Evolutionary conservation across 805 yeast genomes (phyloP), one percentile per base, ranked within the genome.

Genomic region (Wickerhamiella australiensis): DNA sequence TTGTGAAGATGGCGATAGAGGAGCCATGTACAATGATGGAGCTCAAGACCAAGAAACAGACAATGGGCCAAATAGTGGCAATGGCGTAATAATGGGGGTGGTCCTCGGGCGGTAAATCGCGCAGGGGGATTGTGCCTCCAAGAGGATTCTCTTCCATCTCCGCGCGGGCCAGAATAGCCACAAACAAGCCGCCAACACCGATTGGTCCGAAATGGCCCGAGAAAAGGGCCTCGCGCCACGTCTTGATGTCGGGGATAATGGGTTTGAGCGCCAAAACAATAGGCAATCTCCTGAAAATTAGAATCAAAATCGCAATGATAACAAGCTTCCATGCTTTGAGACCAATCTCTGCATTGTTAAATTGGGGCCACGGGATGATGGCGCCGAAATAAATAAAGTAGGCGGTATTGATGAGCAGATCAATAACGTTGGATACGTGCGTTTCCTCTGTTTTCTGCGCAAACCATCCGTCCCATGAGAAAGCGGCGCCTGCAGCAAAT

Each of bases 161-260:
- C 8, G 78, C 76, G 53, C 90, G 75, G 0, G 94, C 85, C 54
- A 86, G 69, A 46, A 87, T 79, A 5, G 85, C 80, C 38, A 92
- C 90, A 65, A 84, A 86, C 6, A 87, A 72, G 1, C 95, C 95
- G 51, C 96, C 95, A 20, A 87, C 96, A 44, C 96, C 96, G 60
- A 88, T 85, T 1, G 96, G 96, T 15, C 96, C 96, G 65, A 88
- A 87, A 67, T 87, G 95, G 18, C 96, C 96, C 63, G 94, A 85
- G 64, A 88, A 88, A 2, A 87, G 62, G 0, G 96, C 96, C 64
- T 87, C 96, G 63, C 95, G 77, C 95, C 96, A 87, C 9, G 85
- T 76, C 58, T 85, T 80, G 36, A 87, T 76, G 61, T 87, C 96
- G 0, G 96, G 95, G 1, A 85, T 81, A 21, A 86, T 62, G 0